phyloP scores from a whole-genome alignment of 2,329 filamentous ascomycete species.

The Leptographium radiaticola region DNA sequence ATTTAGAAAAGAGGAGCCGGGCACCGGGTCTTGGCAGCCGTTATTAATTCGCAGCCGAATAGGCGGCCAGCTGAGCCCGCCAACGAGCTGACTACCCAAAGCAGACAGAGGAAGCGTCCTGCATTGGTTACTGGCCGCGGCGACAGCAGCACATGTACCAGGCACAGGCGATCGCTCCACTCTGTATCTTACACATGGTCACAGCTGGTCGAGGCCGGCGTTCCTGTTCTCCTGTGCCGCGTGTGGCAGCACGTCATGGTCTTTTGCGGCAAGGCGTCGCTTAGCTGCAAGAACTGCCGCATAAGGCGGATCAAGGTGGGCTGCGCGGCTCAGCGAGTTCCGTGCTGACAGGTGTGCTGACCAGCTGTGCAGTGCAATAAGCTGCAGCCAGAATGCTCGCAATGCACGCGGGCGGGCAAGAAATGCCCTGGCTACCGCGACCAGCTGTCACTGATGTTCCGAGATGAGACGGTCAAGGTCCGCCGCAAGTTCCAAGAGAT shows the following conservation, averaged over 20 bases:
- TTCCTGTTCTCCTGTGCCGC: no score
- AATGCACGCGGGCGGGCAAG: conserved; percentile 47
- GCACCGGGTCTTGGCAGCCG: neutral
- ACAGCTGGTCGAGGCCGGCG: neutral
- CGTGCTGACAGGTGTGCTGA: neutral
- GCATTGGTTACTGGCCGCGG: neutral
- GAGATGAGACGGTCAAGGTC: conserved; percentile 51
- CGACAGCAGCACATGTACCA: neutral
- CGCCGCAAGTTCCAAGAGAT: conserved; percentile 40
- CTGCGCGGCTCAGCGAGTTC: neutral
- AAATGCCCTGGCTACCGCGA: conserved; percentile 52
- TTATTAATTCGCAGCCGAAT: neutral
- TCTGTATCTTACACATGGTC: neutral
- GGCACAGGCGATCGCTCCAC: neutral
- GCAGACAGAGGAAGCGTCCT: neutral
- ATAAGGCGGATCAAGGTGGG: conserved; percentile 41
- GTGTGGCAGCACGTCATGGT: conserved; percentile 26
- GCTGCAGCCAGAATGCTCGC: conserved; percentile 44
- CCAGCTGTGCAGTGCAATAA: conserved; percentile 40
- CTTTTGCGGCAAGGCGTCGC: conserved; percentile 43
- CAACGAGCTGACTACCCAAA: neutral
- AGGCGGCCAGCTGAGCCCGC: neutral
- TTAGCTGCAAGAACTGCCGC: conserved; percentile 40
- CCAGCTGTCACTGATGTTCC: conserved; percentile 51
- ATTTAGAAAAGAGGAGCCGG: no score